Conservation (phyloP, 2,329 filamentous ascomycete species). For the Phaeosphaeriaceae sp. region DNA sequence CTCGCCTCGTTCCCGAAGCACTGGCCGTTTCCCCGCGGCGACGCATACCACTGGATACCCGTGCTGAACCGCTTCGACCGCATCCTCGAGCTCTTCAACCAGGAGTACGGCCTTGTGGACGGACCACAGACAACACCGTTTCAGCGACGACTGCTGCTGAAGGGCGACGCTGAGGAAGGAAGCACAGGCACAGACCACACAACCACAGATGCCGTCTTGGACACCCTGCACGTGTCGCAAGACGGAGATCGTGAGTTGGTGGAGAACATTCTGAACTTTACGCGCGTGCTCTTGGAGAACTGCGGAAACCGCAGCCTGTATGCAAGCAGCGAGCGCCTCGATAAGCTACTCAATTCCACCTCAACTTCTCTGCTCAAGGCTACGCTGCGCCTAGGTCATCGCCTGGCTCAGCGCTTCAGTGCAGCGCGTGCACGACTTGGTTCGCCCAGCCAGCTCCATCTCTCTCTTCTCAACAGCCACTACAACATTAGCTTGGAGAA, state of each 20-base stretch:
- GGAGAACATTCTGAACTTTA: slow-evolving; percentile 83
- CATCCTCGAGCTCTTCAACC: slow-evolving; percentile 81
- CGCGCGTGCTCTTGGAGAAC: slow-evolving; percentile 85
- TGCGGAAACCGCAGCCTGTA: slow-evolving; percentile 98
- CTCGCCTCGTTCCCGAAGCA: slow-evolving; percentile 81
- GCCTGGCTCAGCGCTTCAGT: slow-evolving; percentile 91
- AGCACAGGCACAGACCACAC: slow-evolving; percentile 26
- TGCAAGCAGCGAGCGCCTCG: slow-evolving; percentile 88
- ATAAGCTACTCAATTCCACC: slow-evolving; percentile 87
- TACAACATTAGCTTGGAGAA: slow-evolving; percentile 77
- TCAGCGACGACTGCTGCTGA: slow-evolving; percentile 68
- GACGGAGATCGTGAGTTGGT: slow-evolving; percentile 85
- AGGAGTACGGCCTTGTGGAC: slow-evolving; percentile 78
- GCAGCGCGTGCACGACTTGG: slow-evolving; percentile 80
- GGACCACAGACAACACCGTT: slow-evolving; percentile 85
- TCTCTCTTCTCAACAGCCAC: slow-evolving; percentile 80
- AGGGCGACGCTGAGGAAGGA: slow-evolving; percentile 60
- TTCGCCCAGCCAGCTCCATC: slow-evolving; percentile 67
- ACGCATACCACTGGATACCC: slow-evolving; percentile 98
- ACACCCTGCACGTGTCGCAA: slow-evolving; percentile 67
- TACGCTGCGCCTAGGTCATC: slow-evolving; percentile 80
- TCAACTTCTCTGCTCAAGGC: slow-evolving; percentile 79
- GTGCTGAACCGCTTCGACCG: slow-evolving; percentile 92
- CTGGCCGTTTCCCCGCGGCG: slow-evolving; percentile 96
- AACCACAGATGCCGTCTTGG: slow-evolving; percentile 57